phyloP scores from a whole-genome alignment of 495 filamentous ascomycete genomes.

The Penicillium riverlandense region DNA sequence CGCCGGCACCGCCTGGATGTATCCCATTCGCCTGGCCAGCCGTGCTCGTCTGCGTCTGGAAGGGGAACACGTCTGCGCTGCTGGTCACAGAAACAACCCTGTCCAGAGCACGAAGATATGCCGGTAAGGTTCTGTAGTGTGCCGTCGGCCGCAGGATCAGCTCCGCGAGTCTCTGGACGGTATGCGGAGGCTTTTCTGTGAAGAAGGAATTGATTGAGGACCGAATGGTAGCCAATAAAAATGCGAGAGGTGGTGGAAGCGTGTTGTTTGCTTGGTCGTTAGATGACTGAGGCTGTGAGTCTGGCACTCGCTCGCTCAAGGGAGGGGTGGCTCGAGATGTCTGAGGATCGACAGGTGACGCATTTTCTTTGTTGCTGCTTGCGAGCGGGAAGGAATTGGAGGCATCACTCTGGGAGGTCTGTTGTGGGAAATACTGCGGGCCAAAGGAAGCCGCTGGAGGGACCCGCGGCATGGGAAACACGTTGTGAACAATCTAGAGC shows the following conservation, averaged over 20 bases:
- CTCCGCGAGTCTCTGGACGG: constrained; percentile 86
- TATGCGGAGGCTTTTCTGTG: constrained; percentile 73
- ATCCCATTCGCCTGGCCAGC: constrained; percentile 41
- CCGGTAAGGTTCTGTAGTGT: constrained; percentile 73
- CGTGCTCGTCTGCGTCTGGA: constrained; percentile 52
- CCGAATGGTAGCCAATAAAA: constrained; percentile 59
- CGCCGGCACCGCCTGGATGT: constrained; percentile 24
- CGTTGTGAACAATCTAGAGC: constrained; percentile 43
- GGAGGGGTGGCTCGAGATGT: constrained; percentile 22
- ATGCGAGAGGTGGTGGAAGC: constrained; percentile 57
- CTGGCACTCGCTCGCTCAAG: constrained; percentile 38
- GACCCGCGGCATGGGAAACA: constrained; percentile 42
- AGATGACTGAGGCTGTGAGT: constrained; percentile 42
- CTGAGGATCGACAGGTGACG: constrained; percentile 26
- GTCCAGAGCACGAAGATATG: constrained; percentile 86
- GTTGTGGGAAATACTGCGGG: constrained; percentile 17
- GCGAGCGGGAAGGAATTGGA: constrained; percentile 21
- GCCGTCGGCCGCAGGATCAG: constrained; percentile 69
- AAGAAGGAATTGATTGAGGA: constrained; percentile 64
- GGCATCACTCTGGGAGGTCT: constrained; percentile 26
- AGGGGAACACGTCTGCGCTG: constrained; percentile 69
- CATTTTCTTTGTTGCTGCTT: constrained; percentile 50
- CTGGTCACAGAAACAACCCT: constrained; percentile 91
- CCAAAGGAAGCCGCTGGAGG: constrained; percentile 21
- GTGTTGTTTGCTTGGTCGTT: constrained; percentile 28